phyloP scores from a whole-genome alignment of 2,329 filamentous ascomycete species.

The Aspergillus ochraceus region DNA sequence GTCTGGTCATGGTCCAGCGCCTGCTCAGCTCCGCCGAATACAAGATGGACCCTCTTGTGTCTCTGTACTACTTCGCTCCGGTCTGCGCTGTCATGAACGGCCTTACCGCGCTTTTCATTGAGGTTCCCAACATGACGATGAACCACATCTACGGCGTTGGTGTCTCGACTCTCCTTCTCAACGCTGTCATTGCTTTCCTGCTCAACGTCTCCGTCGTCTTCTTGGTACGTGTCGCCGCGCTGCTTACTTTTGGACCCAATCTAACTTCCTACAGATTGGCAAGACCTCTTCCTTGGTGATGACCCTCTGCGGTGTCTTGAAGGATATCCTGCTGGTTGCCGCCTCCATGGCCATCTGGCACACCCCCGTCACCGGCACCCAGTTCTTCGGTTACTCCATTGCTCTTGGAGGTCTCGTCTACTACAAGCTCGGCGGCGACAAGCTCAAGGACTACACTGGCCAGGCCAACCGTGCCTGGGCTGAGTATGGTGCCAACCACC shows the following conservation, averaged over 20 bases:
- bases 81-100: conserved; percentile 81
- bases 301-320: conserved; percentile 81
- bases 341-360: conserved; percentile 76
- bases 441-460: conserved; percentile 75
- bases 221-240: conserved; percentile 59
- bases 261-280: conserved; percentile 63
- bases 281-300: conserved; percentile 85
- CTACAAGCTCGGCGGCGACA: conserved; percentile 73
- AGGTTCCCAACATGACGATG: conserved; percentile 66
- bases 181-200: conserved; percentile 76
- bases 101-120: conserved; percentile 66
- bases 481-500: conserved; percentile 77
- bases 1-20: conserved; percentile 82
- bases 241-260: not conserved
- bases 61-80: conserved; percentile 86
- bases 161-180: conserved; percentile 64
- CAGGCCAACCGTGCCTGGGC: conserved; percentile 78
- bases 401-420: conserved; percentile 66
- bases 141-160: conserved; percentile 68
- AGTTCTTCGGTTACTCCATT: conserved; percentile 75
- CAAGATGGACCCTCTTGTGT: conserved; percentile 87
- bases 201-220: conserved; percentile 85
- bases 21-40: conserved; percentile 74
- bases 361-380: conserved; percentile 68
- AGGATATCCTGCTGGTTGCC: conserved; percentile 80